phyloP scores from a whole-genome alignment of 495 filamentous ascomycete species.

The Parachaetomium inaequale region DNA sequence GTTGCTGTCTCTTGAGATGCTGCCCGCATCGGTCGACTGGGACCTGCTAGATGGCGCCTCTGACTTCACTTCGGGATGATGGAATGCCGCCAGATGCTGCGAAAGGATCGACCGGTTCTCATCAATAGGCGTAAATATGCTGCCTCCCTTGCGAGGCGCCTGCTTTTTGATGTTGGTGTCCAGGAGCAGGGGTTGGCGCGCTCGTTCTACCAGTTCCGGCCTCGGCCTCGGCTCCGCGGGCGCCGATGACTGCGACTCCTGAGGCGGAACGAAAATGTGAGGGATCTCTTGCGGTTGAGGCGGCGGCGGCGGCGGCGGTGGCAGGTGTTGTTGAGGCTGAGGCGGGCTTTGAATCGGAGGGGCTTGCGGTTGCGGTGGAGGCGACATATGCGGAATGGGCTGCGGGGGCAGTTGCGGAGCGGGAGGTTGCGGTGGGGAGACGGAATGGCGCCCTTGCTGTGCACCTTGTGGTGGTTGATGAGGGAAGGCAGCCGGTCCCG shows the following conservation, averaged over 20 bases:
- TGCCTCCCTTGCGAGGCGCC: constrained; percentile 73
- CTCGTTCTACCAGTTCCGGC: constrained; percentile 34
- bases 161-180: constrained; percentile 63
- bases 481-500: constrained; percentile 57
- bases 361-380: constrained; percentile 41
- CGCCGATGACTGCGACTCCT: constrained; percentile 37
- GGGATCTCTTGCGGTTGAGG: constrained; percentile 41
- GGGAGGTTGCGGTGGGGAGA: constrained; percentile 37
- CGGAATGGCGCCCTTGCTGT: constrained; percentile 38
- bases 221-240: constrained; percentile 49
- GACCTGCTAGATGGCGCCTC: constrained; percentile 48
- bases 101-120: constrained; percentile 84
- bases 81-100: constrained; percentile 69
- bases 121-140: constrained; percentile 96
- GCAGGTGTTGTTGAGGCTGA: constrained; percentile 40
- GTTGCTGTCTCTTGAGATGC: constrained; percentile 45
- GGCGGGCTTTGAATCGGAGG: constrained; percentile 38
- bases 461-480: constrained; percentile 34
- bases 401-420: constrained; percentile 31
- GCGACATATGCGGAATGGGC: constrained; percentile 26
- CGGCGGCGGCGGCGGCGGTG: constrained; percentile 26
- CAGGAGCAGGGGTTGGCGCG: constrained; percentile 38
- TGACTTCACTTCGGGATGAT: constrained; percentile 44
- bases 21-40: constrained; percentile 61
- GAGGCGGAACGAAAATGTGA: constrained; percentile 36